Evolutionary conservation across 2,329 filamentous ascomycete species (phyloP).

Genomic region (Fusarium sambucinum): DNA sequence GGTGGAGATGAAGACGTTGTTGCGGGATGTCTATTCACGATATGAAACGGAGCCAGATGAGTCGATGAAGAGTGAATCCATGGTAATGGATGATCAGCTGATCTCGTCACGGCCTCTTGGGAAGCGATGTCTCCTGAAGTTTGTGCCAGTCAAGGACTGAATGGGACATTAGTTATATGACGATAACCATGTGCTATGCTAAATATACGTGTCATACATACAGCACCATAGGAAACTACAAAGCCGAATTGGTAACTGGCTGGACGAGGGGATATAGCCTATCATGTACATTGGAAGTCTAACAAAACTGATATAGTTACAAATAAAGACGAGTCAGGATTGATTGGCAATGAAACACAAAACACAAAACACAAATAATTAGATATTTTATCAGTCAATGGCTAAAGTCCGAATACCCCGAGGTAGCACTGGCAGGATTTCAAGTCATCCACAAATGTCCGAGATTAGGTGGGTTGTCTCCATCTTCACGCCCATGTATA

Average conservation of each 20-base stretch:
- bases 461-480: background rate
- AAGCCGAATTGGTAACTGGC: background rate
- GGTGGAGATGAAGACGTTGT: slow-evolving; percentile 75
- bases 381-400: background rate
- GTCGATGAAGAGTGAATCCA: slow-evolving; percentile 66
- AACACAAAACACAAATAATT: slow-evolving; percentile 1
- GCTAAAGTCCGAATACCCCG: slow-evolving; percentile 21
- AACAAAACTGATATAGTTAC: background rate
- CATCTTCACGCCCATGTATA: background rate
- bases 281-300: background rate
- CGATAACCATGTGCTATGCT: background rate
- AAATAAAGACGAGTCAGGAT: background rate
- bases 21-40: slow-evolving; percentile 71
- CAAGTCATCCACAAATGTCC: background rate
- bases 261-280: background rate
- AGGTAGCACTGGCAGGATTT: background rate
- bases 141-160: slow-evolving; percentile 53
- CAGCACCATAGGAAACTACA: background rate
- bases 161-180: background rate
- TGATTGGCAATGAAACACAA: background rate
- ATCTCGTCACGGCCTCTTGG: slow-evolving; percentile 73
- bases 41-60: slow-evolving; percentile 68
- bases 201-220: background rate
- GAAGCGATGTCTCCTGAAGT: slow-evolving; percentile 68
- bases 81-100: slow-evolving; percentile 75